Conservation (phyloP, 2,329 filamentous ascomycete species). For the Sphaerostilbella broomeana region DNA sequence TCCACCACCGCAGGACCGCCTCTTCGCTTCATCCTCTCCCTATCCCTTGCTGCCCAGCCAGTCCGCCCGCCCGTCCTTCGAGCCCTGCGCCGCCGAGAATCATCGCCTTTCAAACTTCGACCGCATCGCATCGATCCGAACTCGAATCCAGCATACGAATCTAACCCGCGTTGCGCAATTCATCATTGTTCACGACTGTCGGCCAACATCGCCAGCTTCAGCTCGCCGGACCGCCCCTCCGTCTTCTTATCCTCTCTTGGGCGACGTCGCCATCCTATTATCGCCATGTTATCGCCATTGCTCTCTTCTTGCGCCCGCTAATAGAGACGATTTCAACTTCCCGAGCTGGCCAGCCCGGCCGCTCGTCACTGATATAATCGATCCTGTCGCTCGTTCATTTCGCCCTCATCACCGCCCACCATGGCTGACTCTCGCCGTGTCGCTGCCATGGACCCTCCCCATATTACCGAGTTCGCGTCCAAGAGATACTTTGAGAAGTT, state of each 20-base stretch:
- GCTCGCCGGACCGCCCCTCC: not conserved
- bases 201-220: not conserved
- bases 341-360: slow-evolving; percentile 24
- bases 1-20: not conserved
- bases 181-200: not conserved
- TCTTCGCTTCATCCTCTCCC: slow-evolving; percentile 6
- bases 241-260: slow-evolving; percentile 1
- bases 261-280: slow-evolving; percentile 9
- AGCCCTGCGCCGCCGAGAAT: not conserved
- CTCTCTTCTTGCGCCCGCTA: slow-evolving; percentile 20
- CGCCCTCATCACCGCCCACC: slow-evolving; percentile 12
- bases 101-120: not conserved
- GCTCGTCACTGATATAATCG: slow-evolving; percentile 12
- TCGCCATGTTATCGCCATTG: slow-evolving; percentile 26
- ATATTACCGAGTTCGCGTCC: slow-evolving; percentile 61
- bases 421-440: slow-evolving; percentile 29
- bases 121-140: not conserved
- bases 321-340: slow-evolving; percentile 27
- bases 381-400: slow-evolving; percentile 19
- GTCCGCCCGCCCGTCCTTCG: not conserved
- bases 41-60: slow-evolving; percentile 6
- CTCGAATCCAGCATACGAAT: too few relatives aligned
- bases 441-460: slow-evolving; percentile 52
- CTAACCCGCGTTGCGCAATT: too few relatives aligned
- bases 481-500: slow-evolving; percentile 58